phyloP scores from a whole-genome alignment of 495 filamentous ascomycete genomes.

The Neurospora tetrasperma region DNA sequence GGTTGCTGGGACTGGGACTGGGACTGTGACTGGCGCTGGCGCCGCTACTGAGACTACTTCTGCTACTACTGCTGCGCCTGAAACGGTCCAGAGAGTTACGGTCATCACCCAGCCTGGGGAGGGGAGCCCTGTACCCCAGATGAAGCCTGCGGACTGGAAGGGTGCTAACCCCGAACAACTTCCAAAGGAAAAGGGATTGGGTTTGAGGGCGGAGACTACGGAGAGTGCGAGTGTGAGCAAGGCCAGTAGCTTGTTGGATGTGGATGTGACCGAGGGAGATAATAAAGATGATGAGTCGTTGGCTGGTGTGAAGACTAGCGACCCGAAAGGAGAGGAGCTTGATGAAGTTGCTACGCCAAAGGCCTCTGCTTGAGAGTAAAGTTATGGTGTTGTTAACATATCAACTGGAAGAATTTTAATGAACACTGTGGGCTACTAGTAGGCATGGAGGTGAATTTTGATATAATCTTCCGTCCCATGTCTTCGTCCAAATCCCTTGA shows the following conservation, averaged over 20 bases:
- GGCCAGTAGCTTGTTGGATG: slow-evolving; percentile 39
- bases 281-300: slow-evolving; percentile 16
- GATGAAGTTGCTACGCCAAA: slow-evolving; percentile 5
- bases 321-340: slow-evolving; percentile 23
- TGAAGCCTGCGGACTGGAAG: slow-evolving; percentile 60
- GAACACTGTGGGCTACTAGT: background rate
- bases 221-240: slow-evolving; percentile 55
- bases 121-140: slow-evolving; percentile 57
- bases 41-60: background rate
- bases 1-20: slow-evolving; percentile 10
- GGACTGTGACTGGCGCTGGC: background rate
- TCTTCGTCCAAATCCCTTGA: background rate
- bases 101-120: slow-evolving; percentile 48
- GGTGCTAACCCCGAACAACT: slow-evolving; percentile 37
- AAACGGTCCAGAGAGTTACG: slow-evolving; percentile 8
- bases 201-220: slow-evolving; percentile 50
- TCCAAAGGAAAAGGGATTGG: slow-evolving; percentile 49
- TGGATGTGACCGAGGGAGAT: slow-evolving; percentile 5
- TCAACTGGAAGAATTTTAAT: background rate
- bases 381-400: background rate
- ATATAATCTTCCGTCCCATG: background rate
- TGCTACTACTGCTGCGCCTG: slow-evolving; percentile 5
- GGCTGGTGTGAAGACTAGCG: slow-evolving; percentile 22
- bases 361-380: background rate
- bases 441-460: background rate